Conservation (phyloP, 441 rosid genomes). For the Euphorbia schlechtendalii region DNA sequence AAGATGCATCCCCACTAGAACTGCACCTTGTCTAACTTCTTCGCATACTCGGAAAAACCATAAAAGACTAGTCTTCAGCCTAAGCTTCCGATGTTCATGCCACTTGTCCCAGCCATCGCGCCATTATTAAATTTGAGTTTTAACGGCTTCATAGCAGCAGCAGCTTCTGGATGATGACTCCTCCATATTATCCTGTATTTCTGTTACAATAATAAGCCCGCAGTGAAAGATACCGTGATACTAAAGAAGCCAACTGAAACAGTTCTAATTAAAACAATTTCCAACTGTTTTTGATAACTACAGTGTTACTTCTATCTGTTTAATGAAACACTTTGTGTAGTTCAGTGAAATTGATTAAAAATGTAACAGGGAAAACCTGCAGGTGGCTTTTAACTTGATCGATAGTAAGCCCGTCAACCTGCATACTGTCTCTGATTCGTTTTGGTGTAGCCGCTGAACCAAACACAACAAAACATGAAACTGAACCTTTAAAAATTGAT, state of each 20-base stretch:
- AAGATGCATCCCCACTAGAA: too few relatives aligned
- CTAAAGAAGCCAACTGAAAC: not conserved
- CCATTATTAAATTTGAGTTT: not conserved
- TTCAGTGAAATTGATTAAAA: not conserved
- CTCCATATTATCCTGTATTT: constrained; percentile 14
- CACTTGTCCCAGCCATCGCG: not conserved
- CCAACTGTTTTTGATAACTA: not conserved
- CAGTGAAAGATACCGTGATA: not conserved
- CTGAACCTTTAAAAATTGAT: not conserved
- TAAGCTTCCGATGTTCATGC: not conserved
- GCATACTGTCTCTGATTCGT: constrained; percentile 11
- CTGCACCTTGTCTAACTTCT: too few relatives aligned
- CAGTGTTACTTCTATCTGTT: not conserved
- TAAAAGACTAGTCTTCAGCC: not conserved
- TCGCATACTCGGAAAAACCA: not conserved
- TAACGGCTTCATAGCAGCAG: not conserved
- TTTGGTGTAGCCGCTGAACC: constrained; percentile 17
- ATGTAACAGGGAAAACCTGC: constrained; percentile 8
- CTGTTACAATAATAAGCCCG: not conserved
- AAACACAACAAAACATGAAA: not conserved
- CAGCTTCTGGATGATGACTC: not conserved
- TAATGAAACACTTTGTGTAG: not conserved
- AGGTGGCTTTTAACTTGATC: constrained; percentile 18
- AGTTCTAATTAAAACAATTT: not conserved
- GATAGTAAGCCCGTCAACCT: constrained; percentile 14